Conservation (phyloP, 1,284 basidiomycete species). For the Cutaneotrichosporon sp. region DNA sequence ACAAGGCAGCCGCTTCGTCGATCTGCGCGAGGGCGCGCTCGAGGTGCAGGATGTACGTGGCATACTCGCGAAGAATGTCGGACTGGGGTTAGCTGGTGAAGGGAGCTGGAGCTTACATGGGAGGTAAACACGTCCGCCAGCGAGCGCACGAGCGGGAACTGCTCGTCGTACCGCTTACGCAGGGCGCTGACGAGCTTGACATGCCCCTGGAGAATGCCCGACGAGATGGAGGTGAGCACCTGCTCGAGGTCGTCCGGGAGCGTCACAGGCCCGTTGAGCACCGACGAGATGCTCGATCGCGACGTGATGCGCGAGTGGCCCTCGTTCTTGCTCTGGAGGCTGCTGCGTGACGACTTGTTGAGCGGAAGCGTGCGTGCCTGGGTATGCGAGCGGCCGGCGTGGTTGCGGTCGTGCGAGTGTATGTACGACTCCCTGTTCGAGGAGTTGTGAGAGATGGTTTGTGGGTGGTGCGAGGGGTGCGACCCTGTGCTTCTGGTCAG, state of each 20-base stretch:
- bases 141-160: constrained; percentile 85
- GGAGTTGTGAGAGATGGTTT: not conserved
- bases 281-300: constrained; percentile 24
- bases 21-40: constrained; percentile 85
- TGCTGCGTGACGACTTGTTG: not conserved
- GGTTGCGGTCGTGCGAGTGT: not conserved
- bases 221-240: constrained; percentile 80
- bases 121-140: constrained; percentile 90
- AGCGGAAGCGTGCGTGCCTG: not conserved
- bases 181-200: constrained; percentile 76
- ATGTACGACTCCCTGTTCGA: not conserved
- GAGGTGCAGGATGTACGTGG: constrained; percentile 85
- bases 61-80: constrained; percentile 87
- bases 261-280: constrained; percentile 47
- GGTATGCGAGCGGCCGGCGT: not conserved
- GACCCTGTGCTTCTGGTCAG: constrained; percentile 32
- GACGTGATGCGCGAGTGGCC: constrained; percentile 20
- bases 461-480: not conserved
- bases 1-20: constrained; percentile 65
- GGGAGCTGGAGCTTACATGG: constrained; percentile 66
- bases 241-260: constrained; percentile 81
- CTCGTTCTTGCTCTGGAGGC: not conserved
- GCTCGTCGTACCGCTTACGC: constrained; percentile 84
- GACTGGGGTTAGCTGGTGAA: constrained; percentile 64
- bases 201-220: constrained; percentile 83